Conservation (phyloP, 108 stramenopile species). For the Ochromonas danica region DNA sequence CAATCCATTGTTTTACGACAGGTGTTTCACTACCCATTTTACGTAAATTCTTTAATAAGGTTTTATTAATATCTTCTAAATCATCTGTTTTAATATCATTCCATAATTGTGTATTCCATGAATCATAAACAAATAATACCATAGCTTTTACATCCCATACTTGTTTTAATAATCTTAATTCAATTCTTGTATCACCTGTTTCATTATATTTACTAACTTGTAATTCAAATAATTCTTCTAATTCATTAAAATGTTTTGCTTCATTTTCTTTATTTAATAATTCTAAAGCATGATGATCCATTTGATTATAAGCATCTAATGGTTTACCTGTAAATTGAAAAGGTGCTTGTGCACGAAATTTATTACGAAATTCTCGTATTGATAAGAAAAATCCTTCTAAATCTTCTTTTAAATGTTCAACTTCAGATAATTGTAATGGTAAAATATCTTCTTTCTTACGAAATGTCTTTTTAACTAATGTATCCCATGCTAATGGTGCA, state of each 20-base stretch:
- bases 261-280: conserved; percentile 32
- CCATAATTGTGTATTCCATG: conserved; percentile 68
- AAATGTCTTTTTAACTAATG: conserved; percentile 72
- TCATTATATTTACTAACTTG: conserved; percentile 71
- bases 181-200: conserved; percentile 67
- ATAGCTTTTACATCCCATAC: conserved; percentile 77
- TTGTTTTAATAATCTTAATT: conserved; percentile 66
- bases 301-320: conserved; percentile 23
- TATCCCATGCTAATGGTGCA: conserved; percentile 75
- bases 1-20: conserved; percentile 73
- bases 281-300: conserved; percentile 29
- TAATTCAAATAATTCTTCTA: conserved; percentile 81
- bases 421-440: conserved; percentile 75
- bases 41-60: conserved; percentile 71
- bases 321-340: conserved; percentile 60
- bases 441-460: conserved; percentile 80
- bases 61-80: conserved; percentile 72
- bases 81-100: conserved; percentile 67
- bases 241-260: conserved; percentile 66
- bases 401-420: conserved; percentile 67
- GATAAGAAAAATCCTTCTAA: conserved; percentile 65
- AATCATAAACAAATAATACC: conserved; percentile 58
- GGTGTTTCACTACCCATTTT: conserved; percentile 63
- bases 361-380: conserved; percentile 68
- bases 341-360: conserved; percentile 72